phyloP scores from a whole-genome alignment of 2,329 filamentous ascomycete genomes.

The Aspergillus piperis region DNA sequence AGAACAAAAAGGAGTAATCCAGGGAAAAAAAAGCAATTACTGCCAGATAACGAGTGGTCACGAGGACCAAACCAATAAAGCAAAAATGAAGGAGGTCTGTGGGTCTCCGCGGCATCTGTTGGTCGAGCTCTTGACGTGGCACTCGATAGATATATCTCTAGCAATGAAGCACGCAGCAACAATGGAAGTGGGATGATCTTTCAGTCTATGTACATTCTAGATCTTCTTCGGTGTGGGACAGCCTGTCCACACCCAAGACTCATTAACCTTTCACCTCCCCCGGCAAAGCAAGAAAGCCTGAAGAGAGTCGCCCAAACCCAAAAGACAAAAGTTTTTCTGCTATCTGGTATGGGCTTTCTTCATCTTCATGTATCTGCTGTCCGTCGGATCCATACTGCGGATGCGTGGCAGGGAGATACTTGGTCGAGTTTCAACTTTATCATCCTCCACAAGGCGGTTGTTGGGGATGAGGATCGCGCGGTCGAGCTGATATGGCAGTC shows the following conservation, averaged over 20 bases:
- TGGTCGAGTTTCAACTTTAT: conserved; percentile 5
- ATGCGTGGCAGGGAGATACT: neutral
- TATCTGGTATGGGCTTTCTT: conserved; percentile 6
- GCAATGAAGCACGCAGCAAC: too few relatives aligned
- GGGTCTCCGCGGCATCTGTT: neutral
- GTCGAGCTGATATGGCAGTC: conserved; percentile 58
- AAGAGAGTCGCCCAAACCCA: neutral
- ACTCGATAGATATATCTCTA: neutral
- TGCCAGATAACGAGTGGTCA: neutral
- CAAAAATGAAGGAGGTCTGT: neutral
- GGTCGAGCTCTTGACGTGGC: conserved; percentile 1
- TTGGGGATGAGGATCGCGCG: conserved; percentile 40
- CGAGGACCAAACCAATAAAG: neutral
- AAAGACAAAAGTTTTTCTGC: neutral
- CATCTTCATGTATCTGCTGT: conserved; percentile 1
- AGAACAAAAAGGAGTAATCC: neutral
- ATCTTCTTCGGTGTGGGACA: neutral
- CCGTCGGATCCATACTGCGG: conserved; percentile 11
- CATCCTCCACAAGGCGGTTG: conserved; percentile 23
- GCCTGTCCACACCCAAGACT: neutral
- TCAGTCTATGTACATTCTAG: neutral
- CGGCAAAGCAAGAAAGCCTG: neutral
- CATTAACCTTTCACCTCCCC: neutral
- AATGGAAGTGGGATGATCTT: neutral
- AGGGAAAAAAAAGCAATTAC: neutral